A percentile compares a stretch with the other conserved stretches of the same genome.
Conservation (phyloP, 345 rosid genomes). For the Sapria himalayana region DNA sequence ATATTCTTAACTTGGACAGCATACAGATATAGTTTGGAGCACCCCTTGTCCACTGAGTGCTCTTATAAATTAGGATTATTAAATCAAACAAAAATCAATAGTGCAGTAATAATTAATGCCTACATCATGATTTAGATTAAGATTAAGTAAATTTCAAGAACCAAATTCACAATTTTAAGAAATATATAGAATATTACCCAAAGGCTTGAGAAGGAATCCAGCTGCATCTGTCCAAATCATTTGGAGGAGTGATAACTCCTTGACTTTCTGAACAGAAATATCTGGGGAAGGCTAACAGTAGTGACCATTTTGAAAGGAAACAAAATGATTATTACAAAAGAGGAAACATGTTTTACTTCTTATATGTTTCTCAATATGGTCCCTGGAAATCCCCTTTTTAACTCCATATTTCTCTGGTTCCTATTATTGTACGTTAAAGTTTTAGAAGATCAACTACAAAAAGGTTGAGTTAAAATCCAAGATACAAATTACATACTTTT, state of each 20-base stretch:
- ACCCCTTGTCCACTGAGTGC: too few relatives aligned
- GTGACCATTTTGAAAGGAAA: constrained; percentile 9
- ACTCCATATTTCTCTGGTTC: constrained; percentile 79
- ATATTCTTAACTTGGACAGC: too few relatives aligned
- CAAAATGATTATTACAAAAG: constrained; percentile 6
- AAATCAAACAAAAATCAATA: constrained; percentile 5
- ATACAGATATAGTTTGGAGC: too few relatives aligned
- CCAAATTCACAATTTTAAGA: constrained; percentile 3
- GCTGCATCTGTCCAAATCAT: constrained; percentile 81
- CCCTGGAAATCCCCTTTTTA: constrained; percentile 53
- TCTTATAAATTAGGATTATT: too few relatives aligned
- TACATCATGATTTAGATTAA: too few relatives aligned
- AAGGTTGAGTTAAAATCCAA: constrained; percentile 3
- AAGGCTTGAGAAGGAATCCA: constrained; percentile 75
- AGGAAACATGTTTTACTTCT: constrained; percentile 28
- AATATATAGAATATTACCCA: too few relatives aligned
- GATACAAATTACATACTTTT: constrained; percentile 29
- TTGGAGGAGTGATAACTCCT: constrained; percentile 57
- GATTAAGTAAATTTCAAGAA: constrained; percentile 5
- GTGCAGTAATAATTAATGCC: constrained; percentile 4
- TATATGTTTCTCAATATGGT: constrained; percentile 62
- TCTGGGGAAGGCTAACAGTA: constrained; percentile 20
- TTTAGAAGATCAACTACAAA: constrained; percentile 4
- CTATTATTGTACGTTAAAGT: constrained; percentile 18
- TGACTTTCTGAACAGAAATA: constrained; percentile 58